Evolutionary conservation across 495 filamentous ascomycete species (phyloP), one percentile per base, ranked within the genome.

Genomic region (Penicillium steckii): DNA sequence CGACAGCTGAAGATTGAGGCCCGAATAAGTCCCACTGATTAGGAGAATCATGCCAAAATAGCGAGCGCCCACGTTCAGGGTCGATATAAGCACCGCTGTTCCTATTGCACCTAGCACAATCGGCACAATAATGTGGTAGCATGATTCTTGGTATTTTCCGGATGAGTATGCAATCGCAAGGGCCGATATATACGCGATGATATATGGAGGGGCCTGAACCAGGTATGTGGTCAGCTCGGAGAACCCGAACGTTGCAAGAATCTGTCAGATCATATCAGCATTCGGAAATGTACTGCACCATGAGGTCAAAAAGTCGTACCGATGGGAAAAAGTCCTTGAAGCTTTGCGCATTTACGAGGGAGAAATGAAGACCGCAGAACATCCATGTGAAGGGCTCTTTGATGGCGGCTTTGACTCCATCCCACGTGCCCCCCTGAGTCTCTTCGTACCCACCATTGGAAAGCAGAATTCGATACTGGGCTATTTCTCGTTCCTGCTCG

Each of bases 11-110:
- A 83, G 76, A 54, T 76, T 72, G 49, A 77, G 76, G 4, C 77
- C 76, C 0, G 65, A 70, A 44, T 77, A 80, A 6, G 75, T 74
- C 1, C 74, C 76, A 24, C 79, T 68, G 1, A 60, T 48, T 22
- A 79, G 80, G 48, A 85, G 62, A 45, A 82, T 63, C 58, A 78
- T 74, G 25, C 77, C 76, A 44, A 82, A 73, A 61, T 82, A 83
- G 30, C 79, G 73, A 1, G 67, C 78, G 1, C 67, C 73, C 1
- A 71, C 58, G 25, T 74, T 73, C 12, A 52, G 23, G 3, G 52
- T 55, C 27, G 27, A 30, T 30, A 30, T 30, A 30, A 30, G 27
- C 27, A 30, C 27, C 27, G 27, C 27, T 30, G 27, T 30, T 30
- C 27, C 27, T 30, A 30, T 30, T 30, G 27, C 27, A 30, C 27